Evolutionary conservation across 495 filamentous ascomycete genomes (phyloP), one percentile per base, ranked within the genome.

Genomic region (Xylaria nigripes): DNA sequence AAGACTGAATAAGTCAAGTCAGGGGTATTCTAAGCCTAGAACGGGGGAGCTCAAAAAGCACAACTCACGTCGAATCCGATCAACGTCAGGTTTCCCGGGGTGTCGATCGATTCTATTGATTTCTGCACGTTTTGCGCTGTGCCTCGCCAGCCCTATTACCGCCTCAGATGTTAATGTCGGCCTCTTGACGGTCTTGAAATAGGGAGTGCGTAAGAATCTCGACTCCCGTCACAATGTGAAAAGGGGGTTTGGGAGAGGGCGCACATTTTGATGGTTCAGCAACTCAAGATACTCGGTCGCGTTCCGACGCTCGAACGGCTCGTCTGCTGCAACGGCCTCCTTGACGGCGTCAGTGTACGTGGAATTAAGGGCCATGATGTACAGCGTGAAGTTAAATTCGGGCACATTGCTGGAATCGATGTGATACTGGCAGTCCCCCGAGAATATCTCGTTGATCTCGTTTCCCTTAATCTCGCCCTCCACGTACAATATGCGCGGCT

Each of bases 121-220:
- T 59, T 61, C 51, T 61, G 51, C 12, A 44, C 41, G 43, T 61
- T 59, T 19, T 61, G 59, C 21, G 47, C 51, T 21, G 53, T 52
- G 2, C 32, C 34, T 19, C 59, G 52, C 59, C 59, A 61, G 38
- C 56, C 59, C 51, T 54, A 36, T 19, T 16, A 6, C 12, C 23
- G 2, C 4, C 9, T 22, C 9, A 50, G 16, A 42, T 29, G 12
- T 40, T 19, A 50, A 41, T 23, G 7, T 2, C 13, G 7, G 29
- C 0, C 34, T 25, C 8, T 30, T 5, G 24, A 19, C 16, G 23
- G n/a, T 27, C 10, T 45, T 4, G 23, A 18, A 12, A 6, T 22
- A 43, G 8, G 27, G 27, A 9, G 27, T 29, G 27, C 13, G 13
- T n/a, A 36, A 3, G 8, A 30, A 45, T 34, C 40, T 45, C 24